Conservation (phyloP, 495 filamentous ascomycete genomes). For the Neurospora intermedia region DNA sequence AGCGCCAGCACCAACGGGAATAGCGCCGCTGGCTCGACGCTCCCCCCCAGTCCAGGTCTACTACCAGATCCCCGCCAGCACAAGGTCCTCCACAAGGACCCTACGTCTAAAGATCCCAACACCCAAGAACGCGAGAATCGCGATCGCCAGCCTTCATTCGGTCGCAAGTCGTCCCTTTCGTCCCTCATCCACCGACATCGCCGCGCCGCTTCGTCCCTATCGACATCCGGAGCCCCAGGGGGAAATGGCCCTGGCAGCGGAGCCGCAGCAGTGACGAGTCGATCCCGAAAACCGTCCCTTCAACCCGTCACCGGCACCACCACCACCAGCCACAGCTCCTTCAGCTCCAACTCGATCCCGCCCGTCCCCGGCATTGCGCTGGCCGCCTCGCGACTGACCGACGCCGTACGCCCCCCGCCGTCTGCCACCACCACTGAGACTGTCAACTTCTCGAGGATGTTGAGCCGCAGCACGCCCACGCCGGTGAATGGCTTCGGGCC, state of each 20-base stretch:
- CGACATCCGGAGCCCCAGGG: conserved; percentile 13
- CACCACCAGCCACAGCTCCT: not conserved
- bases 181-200: conserved; percentile 24
- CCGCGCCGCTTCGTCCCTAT: conserved; percentile 24
- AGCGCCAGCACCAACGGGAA: not conserved
- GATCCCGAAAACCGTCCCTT: too few species aligned
- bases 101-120: not conserved
- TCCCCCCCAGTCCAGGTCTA: not conserved
- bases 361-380: conserved; percentile 27
- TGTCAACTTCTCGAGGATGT: conserved; percentile 32
- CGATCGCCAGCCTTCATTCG: conserved; percentile 36
- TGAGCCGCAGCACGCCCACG: conserved; percentile 26
- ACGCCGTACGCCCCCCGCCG: conserved; percentile 21
- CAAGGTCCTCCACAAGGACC: conserved; percentile 31
- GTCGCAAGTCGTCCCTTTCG: conserved; percentile 32
- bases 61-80: conserved; percentile 12
- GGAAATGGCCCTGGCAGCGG: not conserved
- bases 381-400: conserved; percentile 24
- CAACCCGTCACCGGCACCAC: not conserved
- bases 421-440: conserved; percentile 18
- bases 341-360: conserved; percentile 26
- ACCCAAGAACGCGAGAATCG: conserved; percentile 6
- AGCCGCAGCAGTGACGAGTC: not conserved
- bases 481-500: conserved; percentile 15
- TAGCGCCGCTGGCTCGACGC: not conserved